A percentile compares a stretch with the other conserved stretches of the same genome.
phyloP scores from a whole-genome alignment of 2,329 filamentous ascomycete genomes.

The Talaromyces sp. region DNA sequence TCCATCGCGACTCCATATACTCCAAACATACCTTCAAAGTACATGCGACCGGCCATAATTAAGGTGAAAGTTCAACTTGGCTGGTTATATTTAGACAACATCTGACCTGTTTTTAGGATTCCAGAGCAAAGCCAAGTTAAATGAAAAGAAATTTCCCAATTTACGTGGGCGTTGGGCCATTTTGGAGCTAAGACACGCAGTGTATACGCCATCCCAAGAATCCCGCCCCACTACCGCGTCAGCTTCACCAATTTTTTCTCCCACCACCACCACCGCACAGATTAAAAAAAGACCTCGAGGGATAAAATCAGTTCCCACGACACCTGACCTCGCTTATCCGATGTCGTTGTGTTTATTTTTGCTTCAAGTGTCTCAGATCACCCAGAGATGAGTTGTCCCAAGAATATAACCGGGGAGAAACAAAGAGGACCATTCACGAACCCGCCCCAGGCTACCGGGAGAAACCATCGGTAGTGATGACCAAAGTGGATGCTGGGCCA shows the following conservation, averaged over 20 bases:
- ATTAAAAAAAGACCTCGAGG: not conserved
- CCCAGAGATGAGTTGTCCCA: too few relatives aligned
- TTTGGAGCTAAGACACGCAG: constrained; percentile 8
- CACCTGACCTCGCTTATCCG: too few relatives aligned
- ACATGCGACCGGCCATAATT: too few relatives aligned
- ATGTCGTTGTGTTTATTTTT: too few relatives aligned
- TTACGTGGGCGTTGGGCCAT: not conserved
- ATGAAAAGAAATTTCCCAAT: not conserved
- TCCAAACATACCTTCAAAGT: too few relatives aligned
- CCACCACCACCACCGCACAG: not conserved
- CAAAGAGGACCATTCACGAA: not conserved
- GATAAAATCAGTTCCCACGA: too few relatives aligned
- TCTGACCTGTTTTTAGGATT: too few relatives aligned
- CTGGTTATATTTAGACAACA: not conserved
- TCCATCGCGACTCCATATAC: too few relatives aligned
- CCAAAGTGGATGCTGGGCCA: not conserved
- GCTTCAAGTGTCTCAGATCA: not conserved
- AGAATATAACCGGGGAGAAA: not conserved
- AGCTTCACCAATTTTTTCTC: constrained; percentile 9
- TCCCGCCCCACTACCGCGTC: constrained; percentile 25
- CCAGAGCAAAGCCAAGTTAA: not conserved
- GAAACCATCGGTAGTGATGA: not conserved
- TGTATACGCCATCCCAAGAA: constrained; percentile 17
- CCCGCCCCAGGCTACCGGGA: not conserved
- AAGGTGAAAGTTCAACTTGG: too few relatives aligned